Conservation (phyloP, 495 filamentous ascomycete species). For the Penicillium tannophilum region DNA sequence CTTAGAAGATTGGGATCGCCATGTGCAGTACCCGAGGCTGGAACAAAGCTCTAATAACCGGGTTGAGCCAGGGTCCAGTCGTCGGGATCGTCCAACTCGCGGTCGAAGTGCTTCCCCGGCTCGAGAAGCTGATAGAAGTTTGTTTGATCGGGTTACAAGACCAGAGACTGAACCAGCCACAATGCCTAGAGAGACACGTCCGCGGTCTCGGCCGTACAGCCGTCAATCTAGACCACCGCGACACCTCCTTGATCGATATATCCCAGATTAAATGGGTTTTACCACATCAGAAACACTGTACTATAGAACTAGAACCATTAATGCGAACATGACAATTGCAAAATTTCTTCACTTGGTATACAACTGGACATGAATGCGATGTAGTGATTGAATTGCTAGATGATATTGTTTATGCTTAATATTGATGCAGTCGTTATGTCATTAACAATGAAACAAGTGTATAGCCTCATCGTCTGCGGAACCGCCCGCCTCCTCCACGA, state of each 20-base stretch:
- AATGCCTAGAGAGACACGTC: slow-evolving; percentile 2
- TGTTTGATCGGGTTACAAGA: slow-evolving; percentile 32
- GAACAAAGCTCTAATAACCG: neutral
- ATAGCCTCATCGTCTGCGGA: slow-evolving; percentile 42
- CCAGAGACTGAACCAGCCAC: slow-evolving; percentile 5
- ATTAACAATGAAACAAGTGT: slow-evolving; percentile 15
- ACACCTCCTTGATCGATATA: slow-evolving; percentile 39
- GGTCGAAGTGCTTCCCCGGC: slow-evolving; percentile 29
- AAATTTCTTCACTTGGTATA: neutral
- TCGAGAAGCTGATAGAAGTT: slow-evolving; percentile 21
- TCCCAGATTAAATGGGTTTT: slow-evolving; percentile 34
- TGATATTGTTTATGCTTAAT: slow-evolving; percentile 20
- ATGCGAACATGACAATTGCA: neutral
- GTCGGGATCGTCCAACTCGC: slow-evolving; percentile 2
- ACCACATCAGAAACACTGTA: neutral
- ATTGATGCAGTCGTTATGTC: slow-evolving; percentile 38
- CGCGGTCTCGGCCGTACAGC: slow-evolving; percentile 22
- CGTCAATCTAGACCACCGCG: slow-evolving; percentile 29
- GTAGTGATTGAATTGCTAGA: slow-evolving; percentile 7
- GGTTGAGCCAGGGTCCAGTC: neutral
- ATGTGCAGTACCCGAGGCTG: slow-evolving; percentile 66
- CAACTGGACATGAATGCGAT: neutral
- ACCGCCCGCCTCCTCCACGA: slow-evolving; percentile 46
- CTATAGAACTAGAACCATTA: slow-evolving; percentile 2
- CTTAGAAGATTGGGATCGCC: slow-evolving; percentile 76